Evolutionary conservation across 2,329 filamentous ascomycete genomes (phyloP).

Genomic region (Aspergillus terreus): DNA sequence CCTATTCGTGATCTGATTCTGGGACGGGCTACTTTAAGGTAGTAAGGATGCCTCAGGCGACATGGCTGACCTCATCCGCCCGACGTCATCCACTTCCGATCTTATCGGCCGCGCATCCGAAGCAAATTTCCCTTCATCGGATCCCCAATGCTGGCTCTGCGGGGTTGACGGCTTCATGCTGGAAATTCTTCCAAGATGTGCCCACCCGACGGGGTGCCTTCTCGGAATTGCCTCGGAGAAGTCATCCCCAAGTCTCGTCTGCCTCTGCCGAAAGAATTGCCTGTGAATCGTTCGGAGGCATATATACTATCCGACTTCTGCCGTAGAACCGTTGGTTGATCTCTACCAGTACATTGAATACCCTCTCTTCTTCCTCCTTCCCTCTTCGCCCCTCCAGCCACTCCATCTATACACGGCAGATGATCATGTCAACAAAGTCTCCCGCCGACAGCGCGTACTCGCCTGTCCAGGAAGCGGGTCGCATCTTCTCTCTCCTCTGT

Average conservation of each 20-base stretch:
- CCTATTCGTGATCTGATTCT: too few species aligned
- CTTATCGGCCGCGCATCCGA: conserved; percentile 18
- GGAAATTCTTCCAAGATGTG: background rate
- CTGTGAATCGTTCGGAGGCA: background rate
- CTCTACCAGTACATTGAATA: background rate
- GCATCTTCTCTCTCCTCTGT: conserved; percentile 35
- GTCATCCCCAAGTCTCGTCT: conserved; percentile 3
- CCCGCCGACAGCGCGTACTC: conserved; percentile 24
- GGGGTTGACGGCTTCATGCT: conserved; percentile 6
- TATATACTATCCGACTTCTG: background rate
- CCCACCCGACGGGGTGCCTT: conserved; percentile 12
- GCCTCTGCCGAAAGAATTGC: background rate
- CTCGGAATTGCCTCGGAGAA: conserved; percentile 14
- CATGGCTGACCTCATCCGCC: background rate
- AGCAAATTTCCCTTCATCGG: conserved; percentile 5
- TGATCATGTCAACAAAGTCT: conserved; percentile 15
- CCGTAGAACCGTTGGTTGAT: background rate
- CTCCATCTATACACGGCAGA: background rate
- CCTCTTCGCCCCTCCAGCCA: background rate
- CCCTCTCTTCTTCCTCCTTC: background rate
- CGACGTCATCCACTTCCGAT: conserved; percentile 13
- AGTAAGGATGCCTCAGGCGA: background rate
- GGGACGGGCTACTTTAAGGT: too few species aligned
- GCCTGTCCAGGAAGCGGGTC: conserved; percentile 33
- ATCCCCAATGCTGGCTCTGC: conserved; percentile 1